Evolutionary conservation across 176 grass and related monocot species (phyloP), one percentile per base, ranked within the genome.

Genomic region (Triticum turgidum): DNA sequence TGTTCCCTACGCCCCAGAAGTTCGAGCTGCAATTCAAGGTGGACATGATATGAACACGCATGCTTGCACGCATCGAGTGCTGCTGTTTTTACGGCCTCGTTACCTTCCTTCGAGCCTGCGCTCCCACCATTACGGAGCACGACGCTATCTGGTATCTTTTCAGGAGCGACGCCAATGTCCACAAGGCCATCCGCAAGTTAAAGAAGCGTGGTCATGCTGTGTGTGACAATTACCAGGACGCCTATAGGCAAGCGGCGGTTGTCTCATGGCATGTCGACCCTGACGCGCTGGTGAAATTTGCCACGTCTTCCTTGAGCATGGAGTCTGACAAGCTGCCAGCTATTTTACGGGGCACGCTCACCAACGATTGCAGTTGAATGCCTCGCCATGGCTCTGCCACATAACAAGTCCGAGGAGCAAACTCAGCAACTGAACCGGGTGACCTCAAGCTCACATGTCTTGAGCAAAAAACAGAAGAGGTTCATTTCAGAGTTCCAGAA

Each of bases 261-360:
- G 63, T 67, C 5, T 85, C 83, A 4, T 85, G 44, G 62, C 83
- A 59, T 34, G 32, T 45, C 69, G 33, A 32, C 11, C 47, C n/a
- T 24, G 74, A 78, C 0, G n/a, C 21, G 0, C 11, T 59, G 63
- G 52, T 8, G 34, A 21, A 69, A 17, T 37, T 85, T 22, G 24
- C 1, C 63, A 54, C 11, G 9, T 30, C 62, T 15, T 45, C 62
- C 13, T 1, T 42, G 15, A 18, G 17, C 21, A 79, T 11, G 64
- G 20, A 51, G 29, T 14, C 10, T 0, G 11, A 15, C 10, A 24
- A 86, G 75, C 5, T 27, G 9, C 9, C 13, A 13, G 29, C 37
- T 73, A 73, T 68, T 22, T 3, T 61, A 11, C 13, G 6, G 15
- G 15, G 9, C 21, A 10, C 10, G 6, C 49, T 70, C 22, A 61